phyloP scores from a whole-genome alignment of 192 early-diverging fungal species.

The Backusella psychrophila region DNA sequence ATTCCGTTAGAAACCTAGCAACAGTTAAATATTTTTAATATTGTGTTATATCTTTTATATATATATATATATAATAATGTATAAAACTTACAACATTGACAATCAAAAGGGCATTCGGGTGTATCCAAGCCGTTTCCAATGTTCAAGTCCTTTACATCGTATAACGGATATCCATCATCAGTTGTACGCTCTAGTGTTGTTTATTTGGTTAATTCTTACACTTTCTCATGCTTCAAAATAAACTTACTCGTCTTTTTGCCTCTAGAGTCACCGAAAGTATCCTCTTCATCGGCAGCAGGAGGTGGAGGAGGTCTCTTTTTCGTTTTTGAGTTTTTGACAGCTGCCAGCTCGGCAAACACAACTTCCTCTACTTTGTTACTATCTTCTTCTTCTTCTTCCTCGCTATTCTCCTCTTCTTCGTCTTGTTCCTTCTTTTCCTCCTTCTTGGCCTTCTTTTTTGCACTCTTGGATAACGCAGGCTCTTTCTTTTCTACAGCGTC shows the following conservation, averaged over 20 bases:
- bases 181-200: slow-evolving; percentile 24
- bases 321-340: slow-evolving; percentile 24
- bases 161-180: slow-evolving; percentile 35
- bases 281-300: slow-evolving; percentile 15
- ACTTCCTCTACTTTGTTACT: background rate
- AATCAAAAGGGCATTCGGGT: slow-evolving; percentile 76
- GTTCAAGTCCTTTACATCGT: slow-evolving; percentile 34
- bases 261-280: slow-evolving; percentile 35
- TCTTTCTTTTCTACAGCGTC: background rate
- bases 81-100: slow-evolving; percentile 75
- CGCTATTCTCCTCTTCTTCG: background rate
- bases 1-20: background rate
- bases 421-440: background rate
- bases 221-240: background rate
- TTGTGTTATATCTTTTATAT: background rate
- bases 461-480: background rate
- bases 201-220: background rate
- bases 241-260: slow-evolving; percentile 33
- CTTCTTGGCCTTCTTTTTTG: slow-evolving; percentile 11
- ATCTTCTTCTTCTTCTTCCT: background rate
- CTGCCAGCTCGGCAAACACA: slow-evolving; percentile 24
- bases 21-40: background rate
- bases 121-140: slow-evolving; percentile 47
- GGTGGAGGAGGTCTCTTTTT: background rate
- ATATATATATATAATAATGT: background rate